phyloP scores from a whole-genome alignment of 371 early-diverging fungal genomes.

The Mucor irregularis region DNA sequence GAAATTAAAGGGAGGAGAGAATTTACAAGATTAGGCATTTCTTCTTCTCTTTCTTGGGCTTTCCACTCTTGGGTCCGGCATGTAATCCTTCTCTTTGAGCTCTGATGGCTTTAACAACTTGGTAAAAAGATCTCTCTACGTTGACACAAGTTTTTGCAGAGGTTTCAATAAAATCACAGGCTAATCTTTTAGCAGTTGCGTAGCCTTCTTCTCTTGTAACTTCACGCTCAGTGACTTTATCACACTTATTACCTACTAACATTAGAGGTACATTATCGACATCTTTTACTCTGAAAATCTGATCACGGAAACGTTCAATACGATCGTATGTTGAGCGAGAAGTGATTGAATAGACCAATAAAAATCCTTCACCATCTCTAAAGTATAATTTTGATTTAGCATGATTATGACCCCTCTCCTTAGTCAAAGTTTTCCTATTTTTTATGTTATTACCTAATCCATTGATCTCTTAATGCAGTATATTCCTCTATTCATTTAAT shows the following conservation, averaged over 20 bases:
- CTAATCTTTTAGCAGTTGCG: slow-evolving; percentile 67
- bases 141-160: slow-evolving; percentile 84
- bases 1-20: neutral
- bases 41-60: slow-evolving; percentile 39
- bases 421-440: neutral
- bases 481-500: slow-evolving; percentile 76
- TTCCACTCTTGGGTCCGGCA: slow-evolving; percentile 17
- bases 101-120: slow-evolving; percentile 61
- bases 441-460: slow-evolving; percentile 61
- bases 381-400: neutral
- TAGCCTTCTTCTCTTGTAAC: slow-evolving; percentile 76
- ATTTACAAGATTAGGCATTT: slow-evolving; percentile 36
- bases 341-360: slow-evolving; percentile 87
- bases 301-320: slow-evolving; percentile 75
- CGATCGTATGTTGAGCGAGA: slow-evolving; percentile 81
- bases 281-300: slow-evolving; percentile 83
- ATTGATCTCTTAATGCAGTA: slow-evolving; percentile 89
- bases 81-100: slow-evolving; percentile 43
- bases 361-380: slow-evolving; percentile 88
- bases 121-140: slow-evolving; percentile 70
- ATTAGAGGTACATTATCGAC: slow-evolving; percentile 78
- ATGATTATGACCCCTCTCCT: too few relatives aligned
- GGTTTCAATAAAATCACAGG: slow-evolving; percentile 79
- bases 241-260: slow-evolving; percentile 91
- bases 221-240: slow-evolving; percentile 72